phyloP scores from a whole-genome alignment of 768 basidiomycete species.

The Scleroderma citrinum region DNA sequence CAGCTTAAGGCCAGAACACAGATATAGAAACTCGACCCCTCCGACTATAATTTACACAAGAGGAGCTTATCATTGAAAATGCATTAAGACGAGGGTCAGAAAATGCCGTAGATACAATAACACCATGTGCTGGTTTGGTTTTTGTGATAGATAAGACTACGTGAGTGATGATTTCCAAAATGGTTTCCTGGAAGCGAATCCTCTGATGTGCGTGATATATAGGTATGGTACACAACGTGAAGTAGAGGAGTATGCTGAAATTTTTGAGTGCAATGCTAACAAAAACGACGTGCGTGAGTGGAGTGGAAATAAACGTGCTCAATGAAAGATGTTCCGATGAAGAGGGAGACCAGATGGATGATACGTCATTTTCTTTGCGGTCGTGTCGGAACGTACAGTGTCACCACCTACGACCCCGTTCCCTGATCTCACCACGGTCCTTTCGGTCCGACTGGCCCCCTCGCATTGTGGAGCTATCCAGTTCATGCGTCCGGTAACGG shows the following conservation, averaged over 20 bases:
- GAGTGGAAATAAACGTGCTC: constrained; percentile 18
- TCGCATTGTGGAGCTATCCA: constrained; percentile 39
- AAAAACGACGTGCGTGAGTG: constrained; percentile 13
- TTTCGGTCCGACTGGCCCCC: constrained; percentile 57
- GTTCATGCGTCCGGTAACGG: constrained; percentile 47
- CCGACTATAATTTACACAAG: constrained; percentile 13
- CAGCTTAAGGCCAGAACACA: constrained; percentile 14
- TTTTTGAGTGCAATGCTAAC: constrained; percentile 21
- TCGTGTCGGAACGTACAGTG: not conserved
- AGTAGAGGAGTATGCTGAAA: constrained; percentile 22
- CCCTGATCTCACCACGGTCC: constrained; percentile 59
- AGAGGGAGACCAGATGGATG: constrained; percentile 4
- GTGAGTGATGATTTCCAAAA: constrained; percentile 28
- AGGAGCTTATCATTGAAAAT: not conserved
- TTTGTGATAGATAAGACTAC: constrained; percentile 31
- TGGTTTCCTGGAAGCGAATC: constrained; percentile 23
- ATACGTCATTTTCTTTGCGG: not conserved
- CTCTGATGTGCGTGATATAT: constrained; percentile 29
- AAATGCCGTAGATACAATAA: constrained; percentile 20
- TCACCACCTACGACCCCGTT: constrained; percentile 33
- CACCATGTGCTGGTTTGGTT: constrained; percentile 14
- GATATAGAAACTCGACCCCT: constrained; percentile 25
- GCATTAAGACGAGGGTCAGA: constrained; percentile 6
- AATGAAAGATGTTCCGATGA: constrained; percentile 17
- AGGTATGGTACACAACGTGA: constrained; percentile 30